Percentiles rank a stretch among this genome's conserved stretches.
These are phyloP conservation scores for Petunia axillaris DNA, from an alignment of 257 asterid genomes.

Conservation along the genomic window DNA sequence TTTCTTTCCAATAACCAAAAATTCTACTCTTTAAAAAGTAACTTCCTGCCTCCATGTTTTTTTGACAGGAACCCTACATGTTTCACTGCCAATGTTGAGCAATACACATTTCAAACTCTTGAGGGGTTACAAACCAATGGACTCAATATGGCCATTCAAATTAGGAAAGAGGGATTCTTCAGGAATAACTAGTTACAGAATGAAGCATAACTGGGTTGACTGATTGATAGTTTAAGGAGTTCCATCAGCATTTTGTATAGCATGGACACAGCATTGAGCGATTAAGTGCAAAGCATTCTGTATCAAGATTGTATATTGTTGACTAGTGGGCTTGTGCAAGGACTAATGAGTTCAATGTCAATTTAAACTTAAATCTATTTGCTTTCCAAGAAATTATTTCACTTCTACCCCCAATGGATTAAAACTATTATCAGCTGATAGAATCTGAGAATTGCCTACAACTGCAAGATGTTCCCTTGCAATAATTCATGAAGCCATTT, in stretches of 20 bases:
- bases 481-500: background rate
- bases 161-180: background rate
- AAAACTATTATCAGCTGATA: background rate
- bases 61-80: too few species aligned
- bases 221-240: background rate
- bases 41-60: too few species aligned
- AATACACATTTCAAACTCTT: too few species aligned
- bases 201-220: background rate
- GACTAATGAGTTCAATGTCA: slow-evolving; percentile 19
- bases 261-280: background rate
- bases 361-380: background rate
- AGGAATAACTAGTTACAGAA: slow-evolving; percentile 7
- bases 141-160: too few species aligned
- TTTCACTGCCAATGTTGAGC: too few species aligned
- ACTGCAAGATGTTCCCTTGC: background rate
- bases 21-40: too few species aligned
- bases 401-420: background rate
- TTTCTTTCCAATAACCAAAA: too few species aligned
- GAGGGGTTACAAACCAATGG: too few species aligned
- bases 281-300: background rate
- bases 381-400: background rate
- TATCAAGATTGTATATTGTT: background rate
- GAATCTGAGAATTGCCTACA: background rate
- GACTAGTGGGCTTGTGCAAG: background rate
- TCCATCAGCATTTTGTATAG: slow-evolving; percentile 21